Base-by-base conservation (phyloP, 208 protist genomes). In the Wallacemonas sp. region DNA sequence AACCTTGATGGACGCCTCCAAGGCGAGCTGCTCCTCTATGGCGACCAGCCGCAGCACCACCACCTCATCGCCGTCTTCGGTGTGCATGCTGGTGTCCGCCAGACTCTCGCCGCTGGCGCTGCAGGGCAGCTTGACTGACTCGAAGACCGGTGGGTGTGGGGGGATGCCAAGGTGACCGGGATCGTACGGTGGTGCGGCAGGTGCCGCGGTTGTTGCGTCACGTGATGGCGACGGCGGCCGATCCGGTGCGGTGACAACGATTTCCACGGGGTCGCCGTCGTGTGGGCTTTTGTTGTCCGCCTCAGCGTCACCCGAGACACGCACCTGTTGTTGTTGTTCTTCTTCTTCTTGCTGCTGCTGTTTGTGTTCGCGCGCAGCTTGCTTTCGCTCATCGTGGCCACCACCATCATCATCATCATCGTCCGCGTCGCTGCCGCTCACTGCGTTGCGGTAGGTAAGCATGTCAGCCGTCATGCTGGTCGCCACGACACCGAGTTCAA, bases 1-100 rank as follows among this genome's bases (percentile, higher is more conserved):
- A 5, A 85, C 72, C 66, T 81, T 78, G 56, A 81, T 60, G 16
- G 74, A 70, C 23, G 65, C 70, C 34, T 60, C 63, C 1, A 58
- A 24, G 11, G 69, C 48, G 43, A 68, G 32, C 27, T 66, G 69
- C 71, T 72, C 70, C 57, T 74, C 70, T 17, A 27, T 67, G 2
- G 70, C 52, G 44, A 60, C 72, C 39, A 77, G 46, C 46, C 32
- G 70, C n/a, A 69, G 38, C 21, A 55, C 33, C 34, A 64, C 65
- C 61, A 17, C 23, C 12, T 24, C 56, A 23, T 34, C 8, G 17
- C n/a, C 34, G 39, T 61, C 36, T 19, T 5, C 17, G 34, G 4
- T 49, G 9, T 12, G 9, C 9, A 5, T 49, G 44, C 19, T 49
- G 17, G 17, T 49, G 44, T 23, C 19, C 9, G 9, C 17, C 5